Conservation (phyloP, 805 yeast genomes). For the Ogataea haglerorum region DNA sequence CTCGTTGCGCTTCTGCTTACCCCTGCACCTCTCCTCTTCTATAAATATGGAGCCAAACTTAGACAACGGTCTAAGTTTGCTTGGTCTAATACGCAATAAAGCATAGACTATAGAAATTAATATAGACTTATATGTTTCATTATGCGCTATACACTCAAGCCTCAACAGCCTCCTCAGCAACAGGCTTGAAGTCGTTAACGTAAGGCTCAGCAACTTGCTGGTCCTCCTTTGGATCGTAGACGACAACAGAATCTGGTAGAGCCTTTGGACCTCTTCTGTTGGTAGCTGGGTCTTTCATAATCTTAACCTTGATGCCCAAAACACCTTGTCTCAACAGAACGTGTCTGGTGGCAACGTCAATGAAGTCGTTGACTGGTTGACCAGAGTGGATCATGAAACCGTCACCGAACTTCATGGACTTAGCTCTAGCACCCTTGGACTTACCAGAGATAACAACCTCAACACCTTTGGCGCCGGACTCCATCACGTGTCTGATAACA, state of each 20-base stretch:
- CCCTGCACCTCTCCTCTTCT: constrained; percentile 55
- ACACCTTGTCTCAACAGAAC: constrained; percentile 99
- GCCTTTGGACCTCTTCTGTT: constrained; percentile 84
- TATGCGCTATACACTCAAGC: constrained; percentile 18
- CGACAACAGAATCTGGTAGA: constrained; percentile 92
- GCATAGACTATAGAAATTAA: neutral
- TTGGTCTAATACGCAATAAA: constrained; percentile 30
- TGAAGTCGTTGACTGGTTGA: constrained; percentile 99
- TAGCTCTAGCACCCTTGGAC: constrained; percentile 99
- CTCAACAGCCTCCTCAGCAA: constrained; percentile 38
- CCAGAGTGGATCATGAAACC: constrained; percentile 99
- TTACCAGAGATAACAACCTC: constrained; percentile 99
- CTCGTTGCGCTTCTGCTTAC: constrained; percentile 47
- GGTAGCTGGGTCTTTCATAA: constrained; percentile 97
- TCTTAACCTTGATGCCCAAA: constrained; percentile 98
- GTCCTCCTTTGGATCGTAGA: constrained; percentile 94
- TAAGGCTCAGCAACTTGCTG: constrained; percentile 74
- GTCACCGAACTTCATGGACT: constrained; percentile 99
- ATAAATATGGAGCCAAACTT: constrained; percentile 41
- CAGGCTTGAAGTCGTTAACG: constrained; percentile 69
- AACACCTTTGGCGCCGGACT: constrained; percentile 99
- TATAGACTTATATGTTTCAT: constrained; percentile 1
- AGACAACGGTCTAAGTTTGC: constrained; percentile 47
- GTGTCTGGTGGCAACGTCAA: constrained; percentile 99
- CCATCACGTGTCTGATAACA: constrained; percentile 99